Base-by-base conservation (phyloP, 495 filamentous ascomycete genomes). In the Penicillium samsonianum region DNA sequence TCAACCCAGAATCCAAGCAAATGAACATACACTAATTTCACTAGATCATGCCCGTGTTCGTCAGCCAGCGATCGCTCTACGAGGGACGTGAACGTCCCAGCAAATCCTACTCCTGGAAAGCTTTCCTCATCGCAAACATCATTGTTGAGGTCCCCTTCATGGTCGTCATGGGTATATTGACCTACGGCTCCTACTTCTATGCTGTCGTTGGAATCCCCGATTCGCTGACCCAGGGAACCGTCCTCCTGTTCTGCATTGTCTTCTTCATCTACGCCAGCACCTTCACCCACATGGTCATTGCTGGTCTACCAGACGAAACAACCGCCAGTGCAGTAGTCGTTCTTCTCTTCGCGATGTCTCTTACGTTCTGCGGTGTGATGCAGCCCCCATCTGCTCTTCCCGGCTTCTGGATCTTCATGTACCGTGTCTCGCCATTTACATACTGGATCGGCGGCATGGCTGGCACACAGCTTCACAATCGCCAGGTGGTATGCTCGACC, bases 71-170 rank as follows among this genome's bases (percentile, higher is more conserved):
- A 1, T 77, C 81, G 4, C 73, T 91, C 1, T 92, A 87, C 68
- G 77, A 86, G 59, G 81, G 83, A 11, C 84, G 90, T 22, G 90
- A 93, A 69, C 76, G 80, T 0, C 82, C 81, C 14, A 80, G 77
- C 54, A 88, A 86, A 54, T 80, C 82, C 11, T 93, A 93, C 69
- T 82, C 79, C 35, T 91, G 88, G 89, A 71, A 75, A n/a, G 82
- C 80, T 0, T 91, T 91, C 69, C 66, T 87, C 23, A 76, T 85
- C 17, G 80, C 81, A 48, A 82, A 84, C 51, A 82, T 91, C 64
- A 22, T 87, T 17, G 78, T 81, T 11, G 80, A 82, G 53, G 62
- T 80, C 23, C 79, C 80, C 2, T 82, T 74, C 65, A 74, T 78
- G 55, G 67, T 74, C 16, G 42, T 79, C 30, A 69, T 74, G 59